Evolutionary conservation across 2,329 filamentous ascomycete species (phyloP).

Genomic region (Phaeosphaeriaceae sp.): DNA sequence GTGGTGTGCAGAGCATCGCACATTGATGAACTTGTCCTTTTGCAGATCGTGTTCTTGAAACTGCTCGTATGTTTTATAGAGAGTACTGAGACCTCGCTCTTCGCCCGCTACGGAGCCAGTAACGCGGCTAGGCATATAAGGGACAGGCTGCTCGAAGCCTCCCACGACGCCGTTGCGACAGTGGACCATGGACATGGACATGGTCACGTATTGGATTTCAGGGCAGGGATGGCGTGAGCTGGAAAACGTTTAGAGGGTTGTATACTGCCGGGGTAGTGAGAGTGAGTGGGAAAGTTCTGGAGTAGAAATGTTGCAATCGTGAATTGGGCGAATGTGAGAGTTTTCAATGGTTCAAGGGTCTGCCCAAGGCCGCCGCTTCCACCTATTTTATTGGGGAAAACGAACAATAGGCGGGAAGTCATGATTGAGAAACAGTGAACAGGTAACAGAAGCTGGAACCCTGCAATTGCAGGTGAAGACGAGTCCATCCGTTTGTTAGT

Average conservation of each 20-base stretch:
- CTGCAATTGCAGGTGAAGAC: conserved; percentile 18
- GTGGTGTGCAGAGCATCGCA: conserved; percentile 12
- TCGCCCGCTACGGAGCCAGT: background rate
- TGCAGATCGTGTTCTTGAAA: conserved; percentile 37
- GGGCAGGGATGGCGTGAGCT: background rate
- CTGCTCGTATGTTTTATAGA: conserved; percentile 42
- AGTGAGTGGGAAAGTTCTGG: background rate
- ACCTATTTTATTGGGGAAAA: background rate
- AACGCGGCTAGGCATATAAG: conserved; percentile 1
- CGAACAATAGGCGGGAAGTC: background rate
- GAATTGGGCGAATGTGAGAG: background rate
- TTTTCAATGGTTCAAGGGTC: background rate
- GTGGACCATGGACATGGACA: conserved; percentile 5
- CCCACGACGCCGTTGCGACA: conserved; percentile 17
- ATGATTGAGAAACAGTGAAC: background rate
- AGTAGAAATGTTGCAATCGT: background rate
- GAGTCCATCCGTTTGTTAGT: conserved; percentile 13
- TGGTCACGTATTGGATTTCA: background rate
- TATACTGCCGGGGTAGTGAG: background rate
- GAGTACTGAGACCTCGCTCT: conserved; percentile 11
- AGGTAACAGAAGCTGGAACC: background rate
- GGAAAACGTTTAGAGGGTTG: background rate
- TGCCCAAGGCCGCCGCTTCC: background rate
- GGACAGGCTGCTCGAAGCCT: background rate
- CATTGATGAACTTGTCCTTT: conserved; percentile 44